A percentile compares a stretch with the other conserved stretches of the same genome.
Evolutionary conservation across 2,329 filamentous ascomycete genomes (phyloP).

Genomic region (Microsporum audouinii): DNA sequence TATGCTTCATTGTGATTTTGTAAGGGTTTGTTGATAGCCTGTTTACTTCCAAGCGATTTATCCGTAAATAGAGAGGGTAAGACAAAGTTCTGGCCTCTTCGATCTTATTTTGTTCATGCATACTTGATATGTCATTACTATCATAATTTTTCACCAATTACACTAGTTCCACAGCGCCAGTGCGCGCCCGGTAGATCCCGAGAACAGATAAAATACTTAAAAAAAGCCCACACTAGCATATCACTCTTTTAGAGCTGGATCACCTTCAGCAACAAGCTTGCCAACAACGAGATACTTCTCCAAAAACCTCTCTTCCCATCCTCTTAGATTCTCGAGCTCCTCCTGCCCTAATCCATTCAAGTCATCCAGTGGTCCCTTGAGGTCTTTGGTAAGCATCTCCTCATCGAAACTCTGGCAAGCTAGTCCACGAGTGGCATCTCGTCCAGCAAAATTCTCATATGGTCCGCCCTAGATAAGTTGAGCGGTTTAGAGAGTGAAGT

Average conservation of each 20-base stretch:
- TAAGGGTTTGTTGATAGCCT: too few species aligned
- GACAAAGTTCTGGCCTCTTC: too few species aligned
- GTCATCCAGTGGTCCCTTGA: slow-evolving; percentile 70
- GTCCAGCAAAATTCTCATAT: slow-evolving; percentile 90
- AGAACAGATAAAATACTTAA: background rate
- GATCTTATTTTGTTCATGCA: background rate
- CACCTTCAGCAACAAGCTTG: slow-evolving; percentile 58
- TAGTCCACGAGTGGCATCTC: slow-evolving; percentile 78
- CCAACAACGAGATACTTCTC: slow-evolving; percentile 97
- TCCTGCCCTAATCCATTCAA: slow-evolving; percentile 60
- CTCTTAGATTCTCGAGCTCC: slow-evolving; percentile 69
- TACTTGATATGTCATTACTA: background rate
- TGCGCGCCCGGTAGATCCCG: background rate
- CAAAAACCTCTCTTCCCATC: slow-evolving; percentile 87
- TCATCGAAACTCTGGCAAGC: slow-evolving; percentile 88
- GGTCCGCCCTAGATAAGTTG: slow-evolving; percentile 52
- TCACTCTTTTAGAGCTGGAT: slow-evolving; percentile 27
- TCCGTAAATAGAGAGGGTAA: too few species aligned
- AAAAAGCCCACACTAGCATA: background rate
- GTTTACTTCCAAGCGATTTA: too few species aligned
- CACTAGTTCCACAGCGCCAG: background rate
- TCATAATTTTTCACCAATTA: background rate
- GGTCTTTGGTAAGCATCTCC: slow-evolving; percentile 85
- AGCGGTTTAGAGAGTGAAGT: background rate
- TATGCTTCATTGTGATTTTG: too few species aligned